Evolutionary conservation across 768 basidiomycete species (phyloP).

Genomic region (Pleurotus eryngii): DNA sequence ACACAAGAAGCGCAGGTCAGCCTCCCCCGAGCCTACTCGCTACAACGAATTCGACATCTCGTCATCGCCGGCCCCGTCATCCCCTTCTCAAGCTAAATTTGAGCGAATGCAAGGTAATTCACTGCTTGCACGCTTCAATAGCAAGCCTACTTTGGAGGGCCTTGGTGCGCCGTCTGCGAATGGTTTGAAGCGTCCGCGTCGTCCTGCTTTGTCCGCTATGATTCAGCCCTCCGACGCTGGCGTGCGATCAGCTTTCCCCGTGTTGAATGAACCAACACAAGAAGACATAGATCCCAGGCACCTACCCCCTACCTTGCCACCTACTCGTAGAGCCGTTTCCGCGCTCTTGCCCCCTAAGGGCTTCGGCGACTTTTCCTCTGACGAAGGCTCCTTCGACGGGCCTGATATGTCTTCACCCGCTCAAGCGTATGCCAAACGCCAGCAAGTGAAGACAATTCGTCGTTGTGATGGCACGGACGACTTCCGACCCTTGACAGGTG

Average conservation of each 20-base stretch:
- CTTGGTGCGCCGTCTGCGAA: constrained; percentile 54
- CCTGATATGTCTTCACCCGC: constrained; percentile 78
- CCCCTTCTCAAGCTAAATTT: constrained; percentile 48
- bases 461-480: constrained; percentile 82
- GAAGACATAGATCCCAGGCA: constrained; percentile 25
- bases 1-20: constrained; percentile 55
- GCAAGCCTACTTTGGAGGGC: constrained; percentile 50
- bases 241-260: constrained; percentile 41
- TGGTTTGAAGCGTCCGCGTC: constrained; percentile 56
- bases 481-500: constrained; percentile 70
- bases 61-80: constrained; percentile 52
- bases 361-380: constrained; percentile 42
- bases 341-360: constrained; percentile 67
- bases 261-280: constrained; percentile 25
- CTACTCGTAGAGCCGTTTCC: constrained; percentile 70
- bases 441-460: constrained; percentile 73
- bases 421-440: constrained; percentile 75
- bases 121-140: constrained; percentile 37
- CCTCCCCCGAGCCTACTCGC: constrained; percentile 48
- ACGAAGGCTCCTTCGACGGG: constrained; percentile 61
- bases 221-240: constrained; percentile 42
- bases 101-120: constrained; percentile 48
- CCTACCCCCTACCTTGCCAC: constrained; percentile 47
- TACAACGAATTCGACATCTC: constrained; percentile 33
- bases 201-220: constrained; percentile 66